Base-by-base conservation (phyloP, 768 basidiomycete genomes). In the Coprinopsis marcescibilis region DNA sequence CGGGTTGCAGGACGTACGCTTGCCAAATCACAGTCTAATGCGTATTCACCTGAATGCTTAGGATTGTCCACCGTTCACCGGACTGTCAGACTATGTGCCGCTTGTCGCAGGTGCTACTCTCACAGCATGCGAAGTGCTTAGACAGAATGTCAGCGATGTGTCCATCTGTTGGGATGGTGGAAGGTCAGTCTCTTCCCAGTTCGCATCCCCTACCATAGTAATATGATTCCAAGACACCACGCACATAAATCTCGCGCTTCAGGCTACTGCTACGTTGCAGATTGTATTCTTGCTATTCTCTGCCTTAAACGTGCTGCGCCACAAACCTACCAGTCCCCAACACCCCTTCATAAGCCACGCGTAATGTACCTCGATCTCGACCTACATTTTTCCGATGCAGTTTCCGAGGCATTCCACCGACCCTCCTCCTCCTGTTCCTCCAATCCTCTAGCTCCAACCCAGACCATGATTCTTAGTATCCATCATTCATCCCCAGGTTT, bases 191-290 rank as follows among this genome's bases (percentile, higher is more conserved):
- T n/a, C 27, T 32, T 26, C 33, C 26, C 15, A 25, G n/a, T 47
- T 33, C 27, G 15, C 2, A 7, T 20, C n/a, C 13, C 17, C 12
- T 11, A 23, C 34, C 34, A 15, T 19, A 33, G n/a, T 11, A 21
- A 7, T 15, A 23, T 39, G n/a, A 51, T 35, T n/a, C 15, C 13
- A 43, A 83, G 92, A 56, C 94, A 95, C 56, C 94, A 96, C 56
- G 88, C 89, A 0, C 77, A 81, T 42, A 85, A 89, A 59, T 73
- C 78, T 0, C 72, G 69, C 34, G 92, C 92, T 0, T 80, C 87
- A 3, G 94, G 94, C 0, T 98, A 89, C 65, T 98, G 94, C 69
- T 98, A 96, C 59, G 86, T 97, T 17, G 87, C 90, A 1, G 94
- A 97, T 59, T 82, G 85, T 45, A 77, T 92, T 8, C 75, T 97